phyloP scores from a whole-genome alignment of 1,284 basidiomycete genomes.

The Neotropicomus parvogracilis region DNA sequence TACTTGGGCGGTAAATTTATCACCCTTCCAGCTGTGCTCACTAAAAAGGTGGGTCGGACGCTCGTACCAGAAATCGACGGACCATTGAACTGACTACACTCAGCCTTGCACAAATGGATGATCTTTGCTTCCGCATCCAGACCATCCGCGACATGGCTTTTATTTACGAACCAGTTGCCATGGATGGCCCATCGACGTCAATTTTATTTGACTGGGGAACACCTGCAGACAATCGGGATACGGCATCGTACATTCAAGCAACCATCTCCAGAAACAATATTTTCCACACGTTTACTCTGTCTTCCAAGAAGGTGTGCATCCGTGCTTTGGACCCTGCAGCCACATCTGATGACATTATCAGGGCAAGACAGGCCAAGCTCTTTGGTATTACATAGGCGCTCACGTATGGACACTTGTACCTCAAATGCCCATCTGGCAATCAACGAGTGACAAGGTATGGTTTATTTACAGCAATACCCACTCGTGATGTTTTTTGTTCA shows the following conservation, averaged over 20 bases:
- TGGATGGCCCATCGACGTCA: conserved; percentile 42
- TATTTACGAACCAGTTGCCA: conserved; percentile 49
- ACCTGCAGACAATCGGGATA: conserved; percentile 30
- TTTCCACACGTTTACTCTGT: conserved; percentile 48
- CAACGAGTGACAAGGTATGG: conserved; percentile 36
- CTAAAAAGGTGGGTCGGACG: conserved; percentile 26
- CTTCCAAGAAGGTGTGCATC: conserved; percentile 39
- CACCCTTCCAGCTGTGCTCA: conserved; percentile 27
- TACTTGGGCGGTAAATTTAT: neutral
- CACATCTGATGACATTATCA: conserved; percentile 17
- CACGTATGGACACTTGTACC: conserved; percentile 37
- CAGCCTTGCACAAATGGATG: conserved; percentile 35
- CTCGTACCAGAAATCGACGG: neutral
- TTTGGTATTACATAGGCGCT: conserved; percentile 47
- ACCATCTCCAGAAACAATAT: conserved; percentile 18
- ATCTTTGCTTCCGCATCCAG: conserved; percentile 39
- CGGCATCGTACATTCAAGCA: conserved; percentile 35
- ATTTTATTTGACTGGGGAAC: conserved; percentile 53
- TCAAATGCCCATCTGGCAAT: conserved; percentile 36
- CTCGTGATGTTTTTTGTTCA: conserved; percentile 14
- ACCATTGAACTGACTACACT: neutral
- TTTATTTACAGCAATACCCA: neutral
- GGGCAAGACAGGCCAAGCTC: conserved; percentile 26
- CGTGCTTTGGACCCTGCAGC: neutral
- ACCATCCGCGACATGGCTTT: conserved; percentile 42